Evolutionary conservation across 768 basidiomycete genomes (phyloP), one percentile per base, ranked within the genome.

Genomic region (Neoboletus subvelutipes): DNA sequence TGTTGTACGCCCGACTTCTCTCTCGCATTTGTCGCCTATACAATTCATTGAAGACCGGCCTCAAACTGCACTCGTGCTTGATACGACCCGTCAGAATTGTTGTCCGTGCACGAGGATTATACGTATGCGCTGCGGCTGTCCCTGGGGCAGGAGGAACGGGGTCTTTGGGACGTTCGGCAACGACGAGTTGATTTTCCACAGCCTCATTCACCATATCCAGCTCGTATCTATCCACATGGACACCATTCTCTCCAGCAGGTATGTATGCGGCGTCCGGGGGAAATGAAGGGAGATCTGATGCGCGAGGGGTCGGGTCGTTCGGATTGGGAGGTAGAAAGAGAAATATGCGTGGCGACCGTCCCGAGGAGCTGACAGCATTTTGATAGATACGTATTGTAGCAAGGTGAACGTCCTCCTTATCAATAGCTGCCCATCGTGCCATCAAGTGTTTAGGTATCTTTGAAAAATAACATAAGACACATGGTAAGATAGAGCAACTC

Each of bases 361-460:
- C 81, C 1, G 71, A 74, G 8, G 80, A 70, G 17, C 71, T 72
- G 37, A 76, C 71, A 18, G 76, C 71, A 42, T 77, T 71, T 48
- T 77, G 77, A 73, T 93, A 96, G 13, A 97, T 85, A 1, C 94
- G 85, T 52, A 98, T 81, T 9, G 87, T 89, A 8, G 92, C 95
- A 1, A 97, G 82, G 59, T 92, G 87, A 4, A 90, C 74, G 59
- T 88, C 89, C 55, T 91, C 90, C 5, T 80, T 80, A 59, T 85
- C 77, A 41, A 92, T 81, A 31, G 83, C 75, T n/a, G 84, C 75
- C 94, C 94, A 98, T 34, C 87, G 81, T 61, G 92, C 87, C 78
- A 94, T 83, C 52, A 97, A 76, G 69, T 88, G 89, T 67, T 88
- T 88, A 0, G 94, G 94, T 43, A 96, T 85, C 91, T 93, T 74